These are phyloP conservation scores for baker's yeast (Saccharomyces cerevisiae) DNA, from an alignment of 805 yeast species.

Conservation along the genomic window DNA sequence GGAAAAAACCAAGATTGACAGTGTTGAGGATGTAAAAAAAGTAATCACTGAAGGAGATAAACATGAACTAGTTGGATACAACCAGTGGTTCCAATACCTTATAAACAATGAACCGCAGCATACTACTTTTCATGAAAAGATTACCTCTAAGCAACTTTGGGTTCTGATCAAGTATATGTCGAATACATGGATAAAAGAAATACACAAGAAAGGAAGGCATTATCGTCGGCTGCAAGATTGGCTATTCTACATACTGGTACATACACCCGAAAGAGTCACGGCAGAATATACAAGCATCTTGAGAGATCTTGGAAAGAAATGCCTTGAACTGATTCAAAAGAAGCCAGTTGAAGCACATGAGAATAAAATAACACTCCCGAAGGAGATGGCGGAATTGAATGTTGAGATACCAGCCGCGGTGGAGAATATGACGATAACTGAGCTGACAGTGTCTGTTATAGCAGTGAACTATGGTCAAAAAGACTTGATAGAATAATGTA, in stretches of 20 bases:
- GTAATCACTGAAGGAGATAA: conserved; percentile 7
- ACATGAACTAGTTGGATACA: conserved; percentile 18
- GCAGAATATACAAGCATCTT: conserved; percentile 22
- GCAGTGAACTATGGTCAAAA: conserved; percentile 22
- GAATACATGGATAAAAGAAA: conserved; percentile 21
- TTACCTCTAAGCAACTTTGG: conserved; percentile 18
- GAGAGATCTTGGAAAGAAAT: conserved; percentile 26
- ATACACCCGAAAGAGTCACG: conserved; percentile 18
- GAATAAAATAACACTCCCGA: neutral
- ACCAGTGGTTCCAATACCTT: conserved; percentile 24
- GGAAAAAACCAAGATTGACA: conserved; percentile 7
- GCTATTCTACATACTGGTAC: conserved; percentile 22
- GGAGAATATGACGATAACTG: conserved; percentile 8
- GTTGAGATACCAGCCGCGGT: conserved; percentile 2
- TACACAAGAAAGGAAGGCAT: conserved; percentile 10
- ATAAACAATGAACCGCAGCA: conserved; percentile 23
- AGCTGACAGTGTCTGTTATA: conserved; percentile 13
- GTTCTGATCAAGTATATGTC: conserved; percentile 20
- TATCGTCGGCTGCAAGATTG: conserved; percentile 14
- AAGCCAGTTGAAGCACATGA: neutral
- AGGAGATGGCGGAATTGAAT: conserved; percentile 3
- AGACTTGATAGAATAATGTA: conserved; percentile 18
- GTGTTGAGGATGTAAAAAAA: conserved; percentile 13
- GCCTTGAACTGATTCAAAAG: conserved; percentile 7
- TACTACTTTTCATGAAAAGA: conserved; percentile 9